Percentiles rank a stretch among this genome's conserved stretches.
phyloP scores from a whole-genome alignment of 495 filamentous ascomycete species.

The Penicillium coprophilum region DNA sequence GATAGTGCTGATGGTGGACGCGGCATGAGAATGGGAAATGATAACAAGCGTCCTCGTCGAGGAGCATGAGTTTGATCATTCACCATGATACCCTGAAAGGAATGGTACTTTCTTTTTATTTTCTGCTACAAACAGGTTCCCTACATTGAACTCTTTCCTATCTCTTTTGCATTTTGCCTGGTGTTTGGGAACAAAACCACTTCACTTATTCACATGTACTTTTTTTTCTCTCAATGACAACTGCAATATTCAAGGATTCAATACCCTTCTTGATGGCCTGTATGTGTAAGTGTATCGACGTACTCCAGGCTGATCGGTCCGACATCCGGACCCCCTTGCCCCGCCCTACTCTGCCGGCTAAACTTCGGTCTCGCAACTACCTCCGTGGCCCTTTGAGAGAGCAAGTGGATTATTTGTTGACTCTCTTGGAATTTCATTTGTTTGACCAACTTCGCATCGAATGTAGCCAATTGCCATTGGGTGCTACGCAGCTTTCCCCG shows the following conservation, averaged over 20 bases:
- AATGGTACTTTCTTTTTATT: background rate
- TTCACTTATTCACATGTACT: conserved; percentile 17
- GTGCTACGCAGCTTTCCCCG: background rate
- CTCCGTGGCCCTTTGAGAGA: conserved; percentile 26
- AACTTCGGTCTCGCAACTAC: conserved; percentile 21
- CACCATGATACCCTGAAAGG: background rate
- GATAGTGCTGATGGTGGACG: conserved; percentile 35
- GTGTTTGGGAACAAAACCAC: conserved; percentile 24
- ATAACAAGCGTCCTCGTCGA: conserved; percentile 48
- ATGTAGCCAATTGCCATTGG: conserved; percentile 2
- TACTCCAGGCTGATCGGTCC: conserved; percentile 22
- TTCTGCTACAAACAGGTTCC: conserved; percentile 5
- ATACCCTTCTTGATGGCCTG: too few species aligned
- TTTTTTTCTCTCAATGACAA: conserved; percentile 13
- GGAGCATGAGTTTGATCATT: conserved; percentile 30
- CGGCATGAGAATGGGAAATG: conserved; percentile 40
- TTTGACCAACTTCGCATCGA: background rate
- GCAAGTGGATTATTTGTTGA: background rate
- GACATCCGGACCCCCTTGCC: conserved; percentile 16
- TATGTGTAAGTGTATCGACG: too few species aligned
- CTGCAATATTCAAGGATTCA: conserved; percentile 9
- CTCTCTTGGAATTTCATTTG: conserved; percentile 7
- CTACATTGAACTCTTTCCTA: conserved; percentile 14
- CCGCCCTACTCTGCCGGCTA: conserved; percentile 18
- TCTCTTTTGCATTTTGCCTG: conserved; percentile 23